A percentile compares a stretch with the other conserved stretches of the same genome.
These are phyloP conservation scores for Platanthera guangdongensis DNA, from an alignment of 106 monocot genomes.

Conservation along the genomic window DNA sequence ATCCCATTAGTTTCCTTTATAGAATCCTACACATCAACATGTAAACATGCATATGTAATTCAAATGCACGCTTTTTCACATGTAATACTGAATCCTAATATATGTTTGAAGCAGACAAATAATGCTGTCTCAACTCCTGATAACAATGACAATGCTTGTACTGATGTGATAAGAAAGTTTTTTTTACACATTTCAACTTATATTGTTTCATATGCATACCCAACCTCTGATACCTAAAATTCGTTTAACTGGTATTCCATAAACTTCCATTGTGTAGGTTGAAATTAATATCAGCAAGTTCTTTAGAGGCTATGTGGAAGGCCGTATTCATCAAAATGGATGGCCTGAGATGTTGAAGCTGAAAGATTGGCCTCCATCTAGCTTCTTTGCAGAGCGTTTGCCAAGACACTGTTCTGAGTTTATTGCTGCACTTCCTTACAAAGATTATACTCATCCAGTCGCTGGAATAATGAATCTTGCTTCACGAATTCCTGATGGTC, in stretches of 20 bases:
- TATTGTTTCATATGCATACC: not conserved
- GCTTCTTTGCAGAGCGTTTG: conserved; percentile 31
- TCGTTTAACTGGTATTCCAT: not conserved
- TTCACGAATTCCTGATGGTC: conserved; percentile 20
- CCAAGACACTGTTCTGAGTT: conserved; percentile 32
- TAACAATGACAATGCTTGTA: not conserved
- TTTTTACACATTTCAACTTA: not conserved
- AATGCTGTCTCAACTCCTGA: not conserved
- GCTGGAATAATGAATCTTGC: conserved; percentile 24
- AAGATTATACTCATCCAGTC: conserved; percentile 31
- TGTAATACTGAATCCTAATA: not conserved
- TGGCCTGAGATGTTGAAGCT: conserved; percentile 42
- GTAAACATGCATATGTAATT: not conserved
- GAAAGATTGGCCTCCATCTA: conserved; percentile 32
- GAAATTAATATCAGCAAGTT: conserved; percentile 25
- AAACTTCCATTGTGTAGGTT: conserved; percentile 16
- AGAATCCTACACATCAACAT: not conserved
- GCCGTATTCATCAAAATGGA: conserved; percentile 20
- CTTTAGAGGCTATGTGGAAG: conserved; percentile 30
- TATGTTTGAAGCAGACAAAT: not conserved
- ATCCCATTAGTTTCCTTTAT: not conserved
- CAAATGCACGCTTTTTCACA: not conserved
- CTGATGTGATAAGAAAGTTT: not conserved
- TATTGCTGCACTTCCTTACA: conserved; percentile 26
- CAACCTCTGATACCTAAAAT: not conserved